These are phyloP conservation scores for Ustilago sp. DNA, from an alignment of 1,284 basidiomycete genomes.

Conservation along the genomic window DNA sequence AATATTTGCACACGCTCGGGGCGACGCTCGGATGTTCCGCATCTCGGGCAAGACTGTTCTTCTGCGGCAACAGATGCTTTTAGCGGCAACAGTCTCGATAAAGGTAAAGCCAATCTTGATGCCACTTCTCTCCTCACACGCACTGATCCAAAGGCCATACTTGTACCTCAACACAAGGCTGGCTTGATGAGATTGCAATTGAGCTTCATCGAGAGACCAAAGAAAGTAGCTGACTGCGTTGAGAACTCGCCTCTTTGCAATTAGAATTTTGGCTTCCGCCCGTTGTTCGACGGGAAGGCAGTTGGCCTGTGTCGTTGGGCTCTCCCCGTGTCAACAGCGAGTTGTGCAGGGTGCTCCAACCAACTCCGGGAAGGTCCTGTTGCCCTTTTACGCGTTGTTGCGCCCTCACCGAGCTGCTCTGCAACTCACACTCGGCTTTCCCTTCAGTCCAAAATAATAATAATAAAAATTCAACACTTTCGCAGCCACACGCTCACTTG, in stretches of 20 bases:
- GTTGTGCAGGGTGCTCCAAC: constrained; percentile 34
- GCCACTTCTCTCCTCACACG: too few species aligned
- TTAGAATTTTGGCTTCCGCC: not conserved
- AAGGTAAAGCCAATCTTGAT: not conserved
- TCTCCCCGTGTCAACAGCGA: constrained; percentile 17
- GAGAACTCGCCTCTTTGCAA: not conserved
- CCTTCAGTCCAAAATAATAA: not conserved
- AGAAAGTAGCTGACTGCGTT: not conserved
- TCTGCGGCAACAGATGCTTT: constrained; percentile 7
- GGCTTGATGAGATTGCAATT: too few species aligned
- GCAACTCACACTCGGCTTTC: constrained; percentile 15
- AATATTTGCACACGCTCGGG: not conserved
- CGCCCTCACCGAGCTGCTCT: not conserved
- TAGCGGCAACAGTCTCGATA: not conserved
- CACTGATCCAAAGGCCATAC: too few species aligned
- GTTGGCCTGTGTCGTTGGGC: not conserved
- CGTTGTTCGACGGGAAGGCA: not conserved
- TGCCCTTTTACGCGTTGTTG: not conserved
- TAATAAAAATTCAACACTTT: not conserved
- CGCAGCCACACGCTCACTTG: not conserved
- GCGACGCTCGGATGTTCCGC: constrained; percentile 7
- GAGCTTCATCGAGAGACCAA: too few species aligned
- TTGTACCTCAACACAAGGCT: too few species aligned
- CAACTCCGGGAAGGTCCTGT: constrained; percentile 23
- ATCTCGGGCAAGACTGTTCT: constrained; percentile 10